phyloP scores from a whole-genome alignment of 2,329 filamentous ascomycete species.

The Talaromyces verruculosus region DNA sequence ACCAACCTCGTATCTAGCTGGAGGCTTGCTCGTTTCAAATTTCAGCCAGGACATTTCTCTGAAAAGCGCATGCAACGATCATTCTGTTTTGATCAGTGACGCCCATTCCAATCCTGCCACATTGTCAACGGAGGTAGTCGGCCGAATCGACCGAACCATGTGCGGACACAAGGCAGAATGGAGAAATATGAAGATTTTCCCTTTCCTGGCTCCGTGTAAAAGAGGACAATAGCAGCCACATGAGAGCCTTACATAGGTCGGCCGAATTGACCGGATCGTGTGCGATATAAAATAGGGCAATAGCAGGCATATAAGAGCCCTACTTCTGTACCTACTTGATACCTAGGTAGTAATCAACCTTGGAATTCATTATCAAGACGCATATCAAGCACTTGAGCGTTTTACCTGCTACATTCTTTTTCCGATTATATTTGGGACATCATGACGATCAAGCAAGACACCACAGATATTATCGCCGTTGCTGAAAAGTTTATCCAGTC shows the following conservation, averaged over 20 bases:
- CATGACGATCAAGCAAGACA: not conserved
- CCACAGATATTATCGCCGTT: not conserved
- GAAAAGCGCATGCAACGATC: too few relatives aligned
- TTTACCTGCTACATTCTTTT: not conserved
- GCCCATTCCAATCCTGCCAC: too few relatives aligned
- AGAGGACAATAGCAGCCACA: too few relatives aligned
- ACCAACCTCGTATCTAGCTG: too few relatives aligned
- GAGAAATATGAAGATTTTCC: too few relatives aligned
- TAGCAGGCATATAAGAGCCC: not conserved
- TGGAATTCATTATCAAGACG: not conserved
- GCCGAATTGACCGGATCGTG: not conserved
- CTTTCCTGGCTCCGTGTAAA: too few relatives aligned
- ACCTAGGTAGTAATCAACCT: not conserved
- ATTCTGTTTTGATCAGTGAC: too few relatives aligned
- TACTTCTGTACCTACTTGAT: not conserved
- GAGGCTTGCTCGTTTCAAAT: too few relatives aligned
- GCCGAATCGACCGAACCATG: too few relatives aligned
- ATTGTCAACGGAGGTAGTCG: too few relatives aligned
- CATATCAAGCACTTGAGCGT: not conserved
- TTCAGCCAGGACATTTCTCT: too few relatives aligned
- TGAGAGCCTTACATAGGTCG: not conserved
- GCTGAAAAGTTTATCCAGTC: not conserved
- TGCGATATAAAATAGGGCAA: not conserved
- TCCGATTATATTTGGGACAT: not conserved
- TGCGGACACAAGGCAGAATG: too few relatives aligned